phyloP scores from a whole-genome alignment of 768 basidiomycete species.

The Trametes elegans region DNA sequence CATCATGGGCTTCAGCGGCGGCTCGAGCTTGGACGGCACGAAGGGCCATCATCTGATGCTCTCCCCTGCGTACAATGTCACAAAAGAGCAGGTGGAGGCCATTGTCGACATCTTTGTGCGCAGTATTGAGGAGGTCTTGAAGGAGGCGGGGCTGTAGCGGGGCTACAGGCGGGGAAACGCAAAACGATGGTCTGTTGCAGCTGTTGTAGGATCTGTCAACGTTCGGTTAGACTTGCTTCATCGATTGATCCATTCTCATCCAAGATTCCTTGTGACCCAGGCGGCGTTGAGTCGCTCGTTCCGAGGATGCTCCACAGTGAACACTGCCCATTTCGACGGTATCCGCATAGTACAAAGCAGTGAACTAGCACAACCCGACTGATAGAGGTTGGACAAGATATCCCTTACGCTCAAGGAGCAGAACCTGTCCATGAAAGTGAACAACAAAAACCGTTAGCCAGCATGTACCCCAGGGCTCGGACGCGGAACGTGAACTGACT shows the following conservation, averaged over 20 bases:
- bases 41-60: constrained; percentile 74
- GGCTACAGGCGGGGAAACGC: neutral
- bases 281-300: too few relatives aligned
- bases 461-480: neutral
- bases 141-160: constrained; percentile 28
- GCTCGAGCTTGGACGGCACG: constrained; percentile 64
- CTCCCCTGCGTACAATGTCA: constrained; percentile 80
- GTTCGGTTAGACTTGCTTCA: neutral
- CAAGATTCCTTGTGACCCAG: too few relatives aligned
- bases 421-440: neutral
- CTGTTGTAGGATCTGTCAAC: too few relatives aligned
- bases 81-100: constrained; percentile 60
- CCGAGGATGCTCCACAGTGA: too few relatives aligned
- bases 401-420: constrained; percentile 11
- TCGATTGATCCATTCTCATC: too few relatives aligned
- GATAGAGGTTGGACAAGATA: too few relatives aligned
- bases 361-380: too few relatives aligned
- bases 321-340: too few relatives aligned
- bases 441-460: neutral
- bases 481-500: neutral
- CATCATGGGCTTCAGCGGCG: constrained; percentile 73
- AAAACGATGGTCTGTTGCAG: too few relatives aligned
- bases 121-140: constrained; percentile 64
- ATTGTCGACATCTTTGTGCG: constrained; percentile 66
- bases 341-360: neutral